phyloP scores from a whole-genome alignment of 805 yeast species.

The Ogataea thermomethanolica region DNA sequence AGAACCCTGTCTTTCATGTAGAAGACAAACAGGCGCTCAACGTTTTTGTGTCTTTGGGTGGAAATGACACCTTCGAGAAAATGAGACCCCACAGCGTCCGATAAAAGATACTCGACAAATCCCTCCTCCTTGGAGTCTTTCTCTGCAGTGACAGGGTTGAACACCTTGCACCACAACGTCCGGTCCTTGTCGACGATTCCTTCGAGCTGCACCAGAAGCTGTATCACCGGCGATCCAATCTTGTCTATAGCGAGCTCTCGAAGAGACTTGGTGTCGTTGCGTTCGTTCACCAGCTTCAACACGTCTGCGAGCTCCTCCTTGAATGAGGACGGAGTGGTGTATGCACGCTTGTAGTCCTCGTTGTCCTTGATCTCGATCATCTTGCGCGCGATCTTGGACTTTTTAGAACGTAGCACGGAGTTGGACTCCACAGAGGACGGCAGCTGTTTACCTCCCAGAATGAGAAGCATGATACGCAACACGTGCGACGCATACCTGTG shows the following conservation, averaged over 20 bases:
- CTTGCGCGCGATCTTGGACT: slow-evolving; percentile 83
- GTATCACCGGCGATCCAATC: slow-evolving; percentile 84
- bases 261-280: slow-evolving; percentile 42
- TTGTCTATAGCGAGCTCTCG: slow-evolving; percentile 77
- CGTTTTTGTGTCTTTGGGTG: slow-evolving; percentile 61
- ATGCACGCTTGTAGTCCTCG: slow-evolving; percentile 62
- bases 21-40: slow-evolving; percentile 62
- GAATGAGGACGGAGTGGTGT: slow-evolving; percentile 68
- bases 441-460: slow-evolving; percentile 72
- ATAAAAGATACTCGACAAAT: slow-evolving; percentile 75
- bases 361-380: slow-evolving; percentile 85
- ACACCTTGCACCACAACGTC: slow-evolving; percentile 62
- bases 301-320: slow-evolving; percentile 55
- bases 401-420: slow-evolving; percentile 76
- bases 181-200: slow-evolving; percentile 76
- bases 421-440: slow-evolving; percentile 69
- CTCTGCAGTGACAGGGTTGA: slow-evolving; percentile 47
- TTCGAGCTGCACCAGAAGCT: slow-evolving; percentile 72
- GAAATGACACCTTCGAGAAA: slow-evolving; percentile 73
- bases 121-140: slow-evolving; percentile 64
- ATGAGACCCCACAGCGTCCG: slow-evolving; percentile 92
- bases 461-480: slow-evolving; percentile 64
- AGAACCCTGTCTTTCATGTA: slow-evolving; percentile 74
- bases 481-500: slow-evolving; percentile 91
- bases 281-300: slow-evolving; percentile 38